Percentiles rank a stretch among this genome's conserved stretches.
These are phyloP conservation scores for Ustilago loliicola DNA, from an alignment of 1,284 basidiomycete genomes.

Conservation along the genomic window DNA sequence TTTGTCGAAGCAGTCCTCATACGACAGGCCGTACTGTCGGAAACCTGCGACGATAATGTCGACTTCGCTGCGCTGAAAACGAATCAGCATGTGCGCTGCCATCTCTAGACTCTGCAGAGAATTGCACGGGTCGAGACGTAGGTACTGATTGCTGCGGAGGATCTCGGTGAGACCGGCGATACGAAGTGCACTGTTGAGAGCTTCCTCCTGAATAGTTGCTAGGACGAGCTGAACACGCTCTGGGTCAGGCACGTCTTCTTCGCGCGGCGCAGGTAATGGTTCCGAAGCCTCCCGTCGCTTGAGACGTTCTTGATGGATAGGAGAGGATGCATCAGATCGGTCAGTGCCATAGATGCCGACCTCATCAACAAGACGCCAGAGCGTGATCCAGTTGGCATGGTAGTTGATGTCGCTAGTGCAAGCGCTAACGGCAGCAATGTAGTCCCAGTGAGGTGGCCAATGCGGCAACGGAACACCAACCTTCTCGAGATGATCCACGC, in stretches of 20 bases:
- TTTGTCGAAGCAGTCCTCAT: slow-evolving; percentile 83
- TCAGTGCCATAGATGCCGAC: slow-evolving; percentile 76
- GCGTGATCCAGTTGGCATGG: slow-evolving; percentile 81
- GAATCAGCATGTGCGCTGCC: slow-evolving; percentile 49
- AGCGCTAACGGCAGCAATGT: slow-evolving; percentile 82
- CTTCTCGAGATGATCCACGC: slow-evolving; percentile 79
- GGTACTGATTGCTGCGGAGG: slow-evolving; percentile 51
- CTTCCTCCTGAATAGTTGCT: slow-evolving; percentile 75
- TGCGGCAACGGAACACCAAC: slow-evolving; percentile 81
- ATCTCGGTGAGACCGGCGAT: slow-evolving; percentile 82
- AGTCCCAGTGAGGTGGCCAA: slow-evolving; percentile 88
- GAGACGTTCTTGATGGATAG: slow-evolving; percentile 32
- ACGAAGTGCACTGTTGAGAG: slow-evolving; percentile 83
- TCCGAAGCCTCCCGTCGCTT: slow-evolving; percentile 18
- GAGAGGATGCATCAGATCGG: slow-evolving; percentile 41
- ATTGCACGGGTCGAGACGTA: slow-evolving; percentile 59
- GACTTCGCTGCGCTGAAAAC: slow-evolving; percentile 75
- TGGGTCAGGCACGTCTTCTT: slow-evolving; percentile 51
- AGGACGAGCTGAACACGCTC: slow-evolving; percentile 33
- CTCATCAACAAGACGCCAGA: slow-evolving; percentile 77
- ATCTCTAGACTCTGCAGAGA: slow-evolving; percentile 39
- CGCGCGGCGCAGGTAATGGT: not conserved
- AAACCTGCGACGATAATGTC: slow-evolving; percentile 84
- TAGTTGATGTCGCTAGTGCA: slow-evolving; percentile 88
- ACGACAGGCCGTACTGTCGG: slow-evolving; percentile 79